Base-by-base conservation (phyloP, 306 rosid genomes). In the Cicer judaicum region DNA sequence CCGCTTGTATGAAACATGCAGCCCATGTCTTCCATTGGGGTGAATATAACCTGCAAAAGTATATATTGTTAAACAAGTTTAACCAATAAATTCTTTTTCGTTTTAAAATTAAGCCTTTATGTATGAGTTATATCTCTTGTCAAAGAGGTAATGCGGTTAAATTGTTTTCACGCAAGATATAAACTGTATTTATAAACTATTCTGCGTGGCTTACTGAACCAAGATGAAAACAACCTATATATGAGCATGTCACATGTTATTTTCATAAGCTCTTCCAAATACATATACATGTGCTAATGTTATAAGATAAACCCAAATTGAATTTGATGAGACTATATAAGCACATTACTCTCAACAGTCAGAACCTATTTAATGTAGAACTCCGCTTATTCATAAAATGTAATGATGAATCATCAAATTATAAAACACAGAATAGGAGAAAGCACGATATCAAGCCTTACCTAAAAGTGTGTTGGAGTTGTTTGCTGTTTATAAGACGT, bases 11-110 rank as follows among this genome's bases (percentile, higher is more conserved):
- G 68, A 76, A 85, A 72, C 80, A 57, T 7, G 91, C 87, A 12
- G 79, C 89, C 98, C 98, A 90, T 68, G 89, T 88, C 69, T 80
- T 87, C 98, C 98, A 92, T 73, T 87, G 96, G 68, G 70, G 65
- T 34, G 87, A 84, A 76, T 76, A 84, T 64, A 52, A 76, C 71
- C 87, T 84, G 59, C 5, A 59, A 7, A 61, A 18, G 72, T 19
- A 69, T 24, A 73, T 41, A 64, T 64, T 41, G 36, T 19, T 49
- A 13, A 61, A 15, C 52, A 9, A 69, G 44, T n/a, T 61, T 18
- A 39, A 42, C 24, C 15, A 53, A 10, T 9, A 39, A 13, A 5
- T 61, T 29, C 10, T 36, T n/a, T 61, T 61, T 61, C 1, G 4
- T 13, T 36, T 61, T 13, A 11, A 4, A 59, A 59, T 59, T 24